Evolutionary conservation across 306 rosid species (phyloP).

Genomic region (Pyrus pyrifolia): DNA sequence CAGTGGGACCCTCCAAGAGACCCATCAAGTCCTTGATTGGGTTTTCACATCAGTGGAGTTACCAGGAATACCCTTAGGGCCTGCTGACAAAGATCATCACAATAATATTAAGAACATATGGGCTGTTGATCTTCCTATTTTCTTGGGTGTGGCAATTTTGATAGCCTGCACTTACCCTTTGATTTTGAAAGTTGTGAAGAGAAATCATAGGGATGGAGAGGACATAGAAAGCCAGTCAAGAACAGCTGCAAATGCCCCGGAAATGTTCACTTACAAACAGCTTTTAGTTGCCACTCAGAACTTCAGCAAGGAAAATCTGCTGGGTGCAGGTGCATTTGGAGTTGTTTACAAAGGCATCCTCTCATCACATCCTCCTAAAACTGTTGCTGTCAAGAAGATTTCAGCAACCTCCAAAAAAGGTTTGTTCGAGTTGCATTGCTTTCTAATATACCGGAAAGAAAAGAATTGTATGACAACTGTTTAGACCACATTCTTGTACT

Average conservation of each 20-base stretch:
- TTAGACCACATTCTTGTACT: too few species aligned
- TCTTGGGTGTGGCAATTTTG: constrained; percentile 1
- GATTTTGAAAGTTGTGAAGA: constrained; percentile 20
- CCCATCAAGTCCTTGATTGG: constrained; percentile 42
- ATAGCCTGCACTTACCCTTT: constrained; percentile 11
- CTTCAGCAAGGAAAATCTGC: constrained; percentile 41
- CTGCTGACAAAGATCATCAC: not conserved
- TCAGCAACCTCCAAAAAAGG: constrained; percentile 53
- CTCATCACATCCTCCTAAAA: constrained; percentile 16
- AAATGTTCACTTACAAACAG: constrained; percentile 35
- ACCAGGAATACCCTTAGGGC: constrained; percentile 10
- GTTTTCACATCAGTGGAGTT: constrained; percentile 44
- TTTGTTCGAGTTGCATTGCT: constrained; percentile 2
- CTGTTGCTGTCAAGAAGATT: constrained; percentile 47
- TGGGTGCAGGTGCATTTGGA: constrained; percentile 54
- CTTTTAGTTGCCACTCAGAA: constrained; percentile 36
- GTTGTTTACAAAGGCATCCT: constrained; percentile 47
- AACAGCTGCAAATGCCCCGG: constrained; percentile 32
- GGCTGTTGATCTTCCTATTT: constrained; percentile 17
- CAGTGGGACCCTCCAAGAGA: constrained; percentile 31
- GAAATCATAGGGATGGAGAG: constrained; percentile 1
- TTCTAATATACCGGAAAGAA: too few species aligned
- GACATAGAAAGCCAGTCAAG: constrained; percentile 35
- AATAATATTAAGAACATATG: constrained; percentile 21
- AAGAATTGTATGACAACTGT: too few species aligned